Base-by-base conservation (phyloP, 345 rosid genomes). In the Bruguiera sexangula region DNA sequence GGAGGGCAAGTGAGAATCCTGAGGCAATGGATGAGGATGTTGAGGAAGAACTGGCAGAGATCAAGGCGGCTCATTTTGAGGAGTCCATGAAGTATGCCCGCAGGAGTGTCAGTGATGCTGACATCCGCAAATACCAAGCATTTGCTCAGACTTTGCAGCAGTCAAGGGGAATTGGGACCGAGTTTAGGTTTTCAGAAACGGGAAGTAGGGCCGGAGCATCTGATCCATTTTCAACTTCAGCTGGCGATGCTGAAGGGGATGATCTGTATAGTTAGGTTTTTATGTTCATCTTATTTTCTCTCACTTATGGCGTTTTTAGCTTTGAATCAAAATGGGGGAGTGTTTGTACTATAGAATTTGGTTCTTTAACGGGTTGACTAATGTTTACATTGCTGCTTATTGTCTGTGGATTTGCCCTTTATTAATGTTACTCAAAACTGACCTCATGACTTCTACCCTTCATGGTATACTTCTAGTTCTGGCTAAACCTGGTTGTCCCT, bases 11-110 rank as follows among this genome's bases (percentile, higher is more conserved):
- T 0, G 84, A 75, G 36, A 75, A 80, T 69, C 85, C 81, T 0
- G 82, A 84, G 68, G 83, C 82, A 4, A 84, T 84, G 84, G 87
- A 82, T 27, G 93, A 88, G 74, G 89, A 88, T 24, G 73, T 27
- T 8, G 90, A 84, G 16, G 90, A 84, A 0, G 90, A 84, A 69
- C 75, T 81, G 53, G 55, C 84, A 2, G 82, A 84, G 80, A 84
- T 84, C 43, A 84, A 80, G 73, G 82, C 84, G 22, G 85, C 82
- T 30, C 87, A 82, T 32, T 84, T 84, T 16, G 82, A 79, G 70
- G 83, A 84, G 75, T 84, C 85, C 2, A 84, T 84, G 87, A 84
- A 84, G 71, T 84, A 59, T 70, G 85, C 84, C 32, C 78, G 81
- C 6, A 73, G 81, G 75, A 82, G 87, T 70, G 85, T 77, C 9